Evolutionary conservation across 164 flowering plant species (phyloP), one percentile per base, ranked within the genome.

Genomic region (Tinospora cordifolia): DNA sequence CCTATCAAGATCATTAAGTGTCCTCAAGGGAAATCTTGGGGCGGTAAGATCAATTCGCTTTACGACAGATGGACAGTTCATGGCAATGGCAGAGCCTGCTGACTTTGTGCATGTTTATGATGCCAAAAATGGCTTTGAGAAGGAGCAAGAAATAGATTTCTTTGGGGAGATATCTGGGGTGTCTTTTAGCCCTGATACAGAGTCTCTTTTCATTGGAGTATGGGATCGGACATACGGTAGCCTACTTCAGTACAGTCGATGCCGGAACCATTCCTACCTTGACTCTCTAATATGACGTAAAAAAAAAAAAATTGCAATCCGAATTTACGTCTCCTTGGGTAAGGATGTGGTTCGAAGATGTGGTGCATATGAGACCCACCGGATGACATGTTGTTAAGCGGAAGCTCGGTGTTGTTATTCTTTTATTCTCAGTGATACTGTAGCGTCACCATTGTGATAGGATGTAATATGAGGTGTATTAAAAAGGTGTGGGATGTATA

Each of bases 211-310:
- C 69, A 81, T 93, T 62, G 97, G 97, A 11, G 89, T 91, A 3
- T 93, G 97, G 97, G 97, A 93, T 75, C 87, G 97, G 5, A 91
- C 96, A 0, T 91, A 93, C 74, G 96, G 93, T 27, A 91, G 98
- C 78, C 90, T 93, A 15, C 85, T 93, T 8, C 88, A 93, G 81
- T 91, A 85, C 68, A 75, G 83, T 8, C 83, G 92, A 6, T 66
- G 76, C 68, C 78, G 86, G 46, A 79, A 81, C 24, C 81, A 84
- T 69, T 76, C 84, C 0, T 93, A 91, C 74, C 85, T 88, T 1
- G 91, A 90, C 71, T 78, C 87, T 24, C 49, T 81, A 15, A 12
- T 86, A 21, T 85, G 78, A 83, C 47, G 51, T 21, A 67, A 68
- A 19, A 30, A 30, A 44, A 14, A 67, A 68, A 19, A 30, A 30